phyloP scores from a whole-genome alignment of 176 grass and related monocot species.

The barley (Hordeum vulgare) region DNA sequence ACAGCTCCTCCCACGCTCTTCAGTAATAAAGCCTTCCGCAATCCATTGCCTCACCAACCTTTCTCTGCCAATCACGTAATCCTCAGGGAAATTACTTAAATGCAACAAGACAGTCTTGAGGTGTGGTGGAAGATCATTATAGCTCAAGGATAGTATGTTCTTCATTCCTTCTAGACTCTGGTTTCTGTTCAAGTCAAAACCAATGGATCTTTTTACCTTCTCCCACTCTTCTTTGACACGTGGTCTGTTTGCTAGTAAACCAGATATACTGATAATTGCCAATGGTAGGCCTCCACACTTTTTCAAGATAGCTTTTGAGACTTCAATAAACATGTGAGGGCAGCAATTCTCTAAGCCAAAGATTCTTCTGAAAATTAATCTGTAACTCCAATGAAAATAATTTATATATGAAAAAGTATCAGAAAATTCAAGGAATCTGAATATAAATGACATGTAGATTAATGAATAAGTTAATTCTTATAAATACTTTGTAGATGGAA shows the following conservation, averaged over 20 bases:
- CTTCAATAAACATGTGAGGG: not conserved
- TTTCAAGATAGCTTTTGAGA: not conserved
- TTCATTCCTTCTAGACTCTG: not conserved
- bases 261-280: not conserved
- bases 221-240: not conserved
- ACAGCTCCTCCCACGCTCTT: not conserved
- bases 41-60: not conserved
- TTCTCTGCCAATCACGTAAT: not conserved
- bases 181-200: not conserved
- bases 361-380: not conserved
- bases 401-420: no score
- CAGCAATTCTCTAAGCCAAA: not conserved
- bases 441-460: no score
- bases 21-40: not conserved
- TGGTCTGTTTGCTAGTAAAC: not conserved
- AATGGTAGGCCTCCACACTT: not conserved
- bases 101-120: not conserved
- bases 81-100: not conserved
- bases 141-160: conserved; percentile 6
- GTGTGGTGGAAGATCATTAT: not conserved
- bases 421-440: no score
- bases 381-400: no score
- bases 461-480: no score
- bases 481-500: no score
- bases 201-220: not conserved